A percentile compares a stretch with the other conserved stretches of the same genome.
phyloP scores from a whole-genome alignment of 1,139 yeast genomes.

The Sporopachydermia cereana region DNA sequence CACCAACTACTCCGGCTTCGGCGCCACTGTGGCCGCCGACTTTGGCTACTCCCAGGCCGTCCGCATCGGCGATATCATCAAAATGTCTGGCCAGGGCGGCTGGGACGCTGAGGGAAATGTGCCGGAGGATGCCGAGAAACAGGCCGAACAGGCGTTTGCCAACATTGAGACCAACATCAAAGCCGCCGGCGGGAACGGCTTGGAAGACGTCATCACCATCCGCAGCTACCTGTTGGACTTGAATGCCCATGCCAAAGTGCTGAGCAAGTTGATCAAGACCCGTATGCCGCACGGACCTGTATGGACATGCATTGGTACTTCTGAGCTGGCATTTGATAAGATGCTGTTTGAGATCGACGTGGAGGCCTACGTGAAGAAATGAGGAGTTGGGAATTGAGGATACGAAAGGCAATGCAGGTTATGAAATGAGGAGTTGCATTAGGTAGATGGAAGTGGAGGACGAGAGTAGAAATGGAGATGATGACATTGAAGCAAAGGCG shows the following conservation, averaged over 20 bases:
- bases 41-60: slow-evolving; percentile 10
- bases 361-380: slow-evolving; percentile 8
- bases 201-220: slow-evolving; percentile 8
- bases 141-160: slow-evolving; percentile 8
- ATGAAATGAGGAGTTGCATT: too few species aligned
- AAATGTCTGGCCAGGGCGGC: slow-evolving; percentile 11
- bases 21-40: background rate
- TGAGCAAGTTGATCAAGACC: background rate
- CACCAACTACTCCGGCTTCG: background rate
- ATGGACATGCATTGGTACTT: slow-evolving; percentile 11
- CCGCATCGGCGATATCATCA: slow-evolving; percentile 9
- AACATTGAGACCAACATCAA: slow-evolving; percentile 11
- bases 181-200: slow-evolving; percentile 8
- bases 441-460: too few species aligned
- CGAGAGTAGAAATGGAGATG: too few species aligned
- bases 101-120: slow-evolving; percentile 10
- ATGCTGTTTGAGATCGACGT: slow-evolving; percentile 11
- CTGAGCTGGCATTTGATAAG: slow-evolving; percentile 8
- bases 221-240: slow-evolving; percentile 10
- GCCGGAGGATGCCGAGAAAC: slow-evolving; percentile 6
- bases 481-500: too few species aligned
- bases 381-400: background rate
- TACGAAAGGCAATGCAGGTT: too few species aligned
- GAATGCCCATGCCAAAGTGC: background rate
- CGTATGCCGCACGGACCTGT: slow-evolving; percentile 7